Percentiles rank a stretch among this genome's conserved stretches.
Conservation (phyloP, 2,329 filamentous ascomycete genomes). For the Exophiala calicioides region DNA sequence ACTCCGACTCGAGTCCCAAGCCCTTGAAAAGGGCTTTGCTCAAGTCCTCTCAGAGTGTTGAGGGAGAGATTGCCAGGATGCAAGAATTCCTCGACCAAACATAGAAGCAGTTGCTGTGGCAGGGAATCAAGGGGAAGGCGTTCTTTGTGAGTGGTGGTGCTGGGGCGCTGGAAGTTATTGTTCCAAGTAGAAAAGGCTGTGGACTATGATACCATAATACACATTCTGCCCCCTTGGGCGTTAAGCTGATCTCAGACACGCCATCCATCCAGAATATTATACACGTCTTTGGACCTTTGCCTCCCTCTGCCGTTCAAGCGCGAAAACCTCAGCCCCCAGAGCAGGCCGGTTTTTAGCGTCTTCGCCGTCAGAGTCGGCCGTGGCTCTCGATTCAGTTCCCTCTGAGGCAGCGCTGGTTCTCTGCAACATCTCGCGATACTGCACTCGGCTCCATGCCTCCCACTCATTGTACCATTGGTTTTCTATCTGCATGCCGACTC, state of each 20-base stretch:
- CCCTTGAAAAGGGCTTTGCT: too few species aligned
- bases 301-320: slow-evolving; percentile 20
- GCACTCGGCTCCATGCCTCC: slow-evolving; percentile 72
- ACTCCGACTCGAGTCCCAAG: too few species aligned
- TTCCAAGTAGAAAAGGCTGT: too few species aligned
- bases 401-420: slow-evolving; percentile 47
- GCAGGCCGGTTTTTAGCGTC: slow-evolving; percentile 5
- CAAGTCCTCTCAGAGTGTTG: slow-evolving; percentile 64
- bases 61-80: slow-evolving; percentile 53
- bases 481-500: slow-evolving; percentile 81
- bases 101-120: not conserved
- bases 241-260: not conserved
- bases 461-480: slow-evolving; percentile 77
- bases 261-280: slow-evolving; percentile 1
- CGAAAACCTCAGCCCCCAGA: slow-evolving; percentile 18
- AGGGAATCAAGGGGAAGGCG: too few species aligned
- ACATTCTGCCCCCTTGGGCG: too few species aligned
- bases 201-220: slow-evolving; percentile 10
- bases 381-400: too few species aligned
- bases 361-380: slow-evolving; percentile 3
- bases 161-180: too few species aligned
- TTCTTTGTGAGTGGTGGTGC: too few species aligned
- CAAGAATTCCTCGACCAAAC: slow-evolving; percentile 11
- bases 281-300: slow-evolving; percentile 9
- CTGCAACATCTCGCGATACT: slow-evolving; percentile 53